These are phyloP conservation scores for Agrocybe chaxingu DNA, from an alignment of 768 basidiomycete genomes.

Conservation along the genomic window DNA sequence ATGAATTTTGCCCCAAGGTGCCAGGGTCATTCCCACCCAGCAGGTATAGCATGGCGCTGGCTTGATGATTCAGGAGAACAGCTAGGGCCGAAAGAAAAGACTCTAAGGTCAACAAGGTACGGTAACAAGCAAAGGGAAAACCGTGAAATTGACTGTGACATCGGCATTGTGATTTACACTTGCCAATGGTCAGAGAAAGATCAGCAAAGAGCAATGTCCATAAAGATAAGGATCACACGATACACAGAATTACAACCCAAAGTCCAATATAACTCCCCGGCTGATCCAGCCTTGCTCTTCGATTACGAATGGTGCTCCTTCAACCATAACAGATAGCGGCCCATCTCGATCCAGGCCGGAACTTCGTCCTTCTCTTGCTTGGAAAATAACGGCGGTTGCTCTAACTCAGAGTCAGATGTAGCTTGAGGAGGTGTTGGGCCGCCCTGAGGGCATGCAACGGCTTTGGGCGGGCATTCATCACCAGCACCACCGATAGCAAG, in stretches of 20 bases:
- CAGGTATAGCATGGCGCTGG: no score
- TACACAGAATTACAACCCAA: background rate
- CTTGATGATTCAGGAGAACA: no score
- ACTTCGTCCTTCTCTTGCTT: constrained; percentile 10
- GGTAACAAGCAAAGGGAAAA: no score
- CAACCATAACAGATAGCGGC: constrained; percentile 10
- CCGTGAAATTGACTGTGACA: no score
- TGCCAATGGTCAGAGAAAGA: no score
- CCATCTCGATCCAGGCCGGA: constrained; percentile 14
- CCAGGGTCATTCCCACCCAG: no score
- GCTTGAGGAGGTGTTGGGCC: background rate
- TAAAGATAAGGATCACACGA: background rate
- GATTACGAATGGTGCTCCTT: constrained; percentile 12
- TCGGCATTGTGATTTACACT: background rate
- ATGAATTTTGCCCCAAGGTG: no score
- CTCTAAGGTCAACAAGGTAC: no score
- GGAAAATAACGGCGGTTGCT: constrained; percentile 5
- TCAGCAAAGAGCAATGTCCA: no score
- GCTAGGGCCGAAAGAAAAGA: no score
- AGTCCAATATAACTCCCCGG: background rate
- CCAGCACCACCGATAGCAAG: background rate
- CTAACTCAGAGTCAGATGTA: background rate
- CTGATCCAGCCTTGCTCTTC: background rate
- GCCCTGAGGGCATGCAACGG: constrained; percentile 5
- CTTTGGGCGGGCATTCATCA: constrained; percentile 8